Conservation (phyloP, 257 asterid genomes). For the Linaria vulgaris region DNA sequence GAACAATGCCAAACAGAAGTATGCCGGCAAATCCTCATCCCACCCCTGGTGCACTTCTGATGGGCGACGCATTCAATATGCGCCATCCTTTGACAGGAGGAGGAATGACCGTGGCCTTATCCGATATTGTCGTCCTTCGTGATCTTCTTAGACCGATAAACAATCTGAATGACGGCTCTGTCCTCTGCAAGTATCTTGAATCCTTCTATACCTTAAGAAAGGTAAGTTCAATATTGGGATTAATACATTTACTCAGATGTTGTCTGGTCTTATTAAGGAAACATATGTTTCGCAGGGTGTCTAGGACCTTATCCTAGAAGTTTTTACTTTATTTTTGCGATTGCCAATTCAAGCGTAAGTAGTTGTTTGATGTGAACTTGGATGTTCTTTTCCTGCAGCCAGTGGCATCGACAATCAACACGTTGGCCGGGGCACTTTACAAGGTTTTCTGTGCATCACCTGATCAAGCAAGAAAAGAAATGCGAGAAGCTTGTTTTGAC, state of each 20-base stretch:
- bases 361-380: background rate
- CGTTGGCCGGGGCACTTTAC: constrained; percentile 75
- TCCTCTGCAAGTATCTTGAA: constrained; percentile 52
- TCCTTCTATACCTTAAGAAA: constrained; percentile 64
- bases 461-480: constrained; percentile 67
- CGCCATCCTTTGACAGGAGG: constrained; percentile 76
- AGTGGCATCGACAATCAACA: constrained; percentile 76
- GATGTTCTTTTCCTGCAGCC: constrained; percentile 50
- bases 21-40: constrained; percentile 65
- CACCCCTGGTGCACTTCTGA: constrained; percentile 60
- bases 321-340: background rate
- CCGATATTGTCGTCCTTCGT: constrained; percentile 58
- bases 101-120: constrained; percentile 71
- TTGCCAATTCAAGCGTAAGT: background rate
- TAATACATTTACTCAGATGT: no score
- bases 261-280: no score
- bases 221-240: no score
- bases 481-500: constrained; percentile 73
- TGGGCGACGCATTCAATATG: constrained; percentile 80
- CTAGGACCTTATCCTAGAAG: no score
- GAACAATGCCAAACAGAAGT: constrained; percentile 65
- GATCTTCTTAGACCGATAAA: constrained; percentile 54
- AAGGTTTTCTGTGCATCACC: constrained; percentile 69
- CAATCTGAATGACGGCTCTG: constrained; percentile 40
- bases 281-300: no score